Evolutionary conservation across 2,329 filamentous ascomycete species (phyloP).

Genomic region (Fusarium miscanthi): DNA sequence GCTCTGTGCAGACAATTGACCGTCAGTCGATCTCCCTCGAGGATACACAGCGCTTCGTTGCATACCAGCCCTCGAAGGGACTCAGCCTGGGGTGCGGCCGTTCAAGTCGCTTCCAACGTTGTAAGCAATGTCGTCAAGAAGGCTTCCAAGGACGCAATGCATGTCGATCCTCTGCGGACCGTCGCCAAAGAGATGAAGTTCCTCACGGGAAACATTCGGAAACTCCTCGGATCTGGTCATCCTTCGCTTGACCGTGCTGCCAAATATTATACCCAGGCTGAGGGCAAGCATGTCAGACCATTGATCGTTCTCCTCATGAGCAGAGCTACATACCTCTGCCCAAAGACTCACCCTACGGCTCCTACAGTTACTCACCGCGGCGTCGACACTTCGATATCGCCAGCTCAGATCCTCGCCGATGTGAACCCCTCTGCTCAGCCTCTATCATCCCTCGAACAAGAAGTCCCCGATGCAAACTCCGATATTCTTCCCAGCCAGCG

Average conservation of each 20-base stretch:
- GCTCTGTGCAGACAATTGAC: slow-evolving; percentile 47
- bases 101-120: slow-evolving; percentile 76
- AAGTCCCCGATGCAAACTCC: slow-evolving; percentile 56
- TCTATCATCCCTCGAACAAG: slow-evolving; percentile 55
- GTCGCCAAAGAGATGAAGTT: slow-evolving; percentile 98
- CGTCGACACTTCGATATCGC: slow-evolving; percentile 67
- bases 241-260: slow-evolving; percentile 93
- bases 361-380: slow-evolving; percentile 56
- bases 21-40: slow-evolving; percentile 50
- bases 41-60: slow-evolving; percentile 49
- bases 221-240: slow-evolving; percentile 93
- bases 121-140: slow-evolving; percentile 74
- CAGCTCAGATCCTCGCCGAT: slow-evolving; percentile 74
- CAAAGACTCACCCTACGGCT: slow-evolving; percentile 63
- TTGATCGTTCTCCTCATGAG: slow-evolving; percentile 97
- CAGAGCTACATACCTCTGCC: slow-evolving; percentile 83
- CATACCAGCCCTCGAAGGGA: slow-evolving; percentile 59
- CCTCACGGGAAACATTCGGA: slow-evolving; percentile 90
- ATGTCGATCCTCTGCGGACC: slow-evolving; percentile 86
- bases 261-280: slow-evolving; percentile 97
- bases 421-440: slow-evolving; percentile 74
- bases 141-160: slow-evolving; percentile 72
- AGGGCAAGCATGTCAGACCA: slow-evolving; percentile 96
- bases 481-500: slow-evolving; percentile 93
- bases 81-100: slow-evolving; percentile 82